Percentiles rank a stretch among this genome's conserved stretches.
These are phyloP conservation scores for Xerocomus amazonicus DNA, from an alignment of 1,284 basidiomycete genomes.

Conservation along the genomic window DNA sequence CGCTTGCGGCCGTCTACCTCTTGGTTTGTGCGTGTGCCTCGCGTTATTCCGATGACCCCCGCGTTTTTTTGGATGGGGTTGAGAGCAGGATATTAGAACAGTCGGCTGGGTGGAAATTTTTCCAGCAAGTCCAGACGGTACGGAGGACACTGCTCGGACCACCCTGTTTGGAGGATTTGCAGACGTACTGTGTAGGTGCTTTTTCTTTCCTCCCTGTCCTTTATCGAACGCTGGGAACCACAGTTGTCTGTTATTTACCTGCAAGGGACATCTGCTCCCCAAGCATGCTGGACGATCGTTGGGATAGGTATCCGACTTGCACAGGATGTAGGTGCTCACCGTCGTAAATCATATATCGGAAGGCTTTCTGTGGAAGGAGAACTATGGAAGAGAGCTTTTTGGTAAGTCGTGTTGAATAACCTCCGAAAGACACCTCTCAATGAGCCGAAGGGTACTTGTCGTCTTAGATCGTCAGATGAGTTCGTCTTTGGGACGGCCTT, in stretches of 20 bases:
- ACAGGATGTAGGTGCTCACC: conserved; percentile 66
- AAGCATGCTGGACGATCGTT: conserved; percentile 69
- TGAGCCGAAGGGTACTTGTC: conserved; percentile 53
- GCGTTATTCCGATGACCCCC: conserved; percentile 61
- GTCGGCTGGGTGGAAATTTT: conserved; percentile 74
- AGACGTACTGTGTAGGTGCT: conserved; percentile 45
- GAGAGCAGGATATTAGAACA: conserved; percentile 36
- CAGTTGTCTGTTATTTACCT: conserved; percentile 47
- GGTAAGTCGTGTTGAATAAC: conserved; percentile 43
- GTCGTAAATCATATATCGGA: conserved; percentile 42
- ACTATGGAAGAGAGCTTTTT: conserved; percentile 77
- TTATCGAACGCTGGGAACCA: neutral
- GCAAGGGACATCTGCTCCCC: conserved; percentile 62
- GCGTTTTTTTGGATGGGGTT: conserved; percentile 47
- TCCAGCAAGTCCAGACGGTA: conserved; percentile 57
- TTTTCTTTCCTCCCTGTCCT: neutral
- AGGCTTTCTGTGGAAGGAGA: conserved; percentile 54
- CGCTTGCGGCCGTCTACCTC: conserved; percentile 68
- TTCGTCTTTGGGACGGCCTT: conserved; percentile 72
- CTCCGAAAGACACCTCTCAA: neutral
- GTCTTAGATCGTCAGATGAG: conserved; percentile 63
- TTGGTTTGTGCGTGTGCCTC: conserved; percentile 75
- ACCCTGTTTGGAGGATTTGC: conserved; percentile 59
- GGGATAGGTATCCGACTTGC: conserved; percentile 70
- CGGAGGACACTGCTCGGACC: conserved; percentile 45